These are phyloP conservation scores for Lodderomyces margitis DNA, from an alignment of 1,139 yeast species.

Conservation along the genomic window DNA sequence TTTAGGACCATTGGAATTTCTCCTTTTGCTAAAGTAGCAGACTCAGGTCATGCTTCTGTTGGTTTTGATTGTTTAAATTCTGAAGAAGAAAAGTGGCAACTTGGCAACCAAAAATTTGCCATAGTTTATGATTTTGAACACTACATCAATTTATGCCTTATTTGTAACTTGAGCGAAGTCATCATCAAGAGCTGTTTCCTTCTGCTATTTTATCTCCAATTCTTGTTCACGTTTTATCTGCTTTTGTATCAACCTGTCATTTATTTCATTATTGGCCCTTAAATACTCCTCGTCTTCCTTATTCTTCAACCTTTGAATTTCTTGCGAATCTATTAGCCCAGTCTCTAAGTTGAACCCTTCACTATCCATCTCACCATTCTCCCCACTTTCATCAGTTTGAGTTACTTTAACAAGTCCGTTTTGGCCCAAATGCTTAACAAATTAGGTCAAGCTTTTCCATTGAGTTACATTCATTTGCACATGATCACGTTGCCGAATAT, in stretches of 20 bases:
- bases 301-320: slow-evolving; percentile 6
- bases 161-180: too few relatives aligned
- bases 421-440: slow-evolving; percentile 63
- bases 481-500: slow-evolving; percentile 69
- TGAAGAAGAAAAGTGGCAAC: too few relatives aligned
- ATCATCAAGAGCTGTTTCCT: not conserved
- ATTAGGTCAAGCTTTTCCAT: slow-evolving; percentile 71
- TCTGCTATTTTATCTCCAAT: slow-evolving; percentile 3
- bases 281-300: not conserved
- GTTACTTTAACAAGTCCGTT: slow-evolving; percentile 56
- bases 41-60: too few relatives aligned
- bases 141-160: too few relatives aligned
- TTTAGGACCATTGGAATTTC: too few relatives aligned
- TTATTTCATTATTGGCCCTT: slow-evolving; percentile 4
- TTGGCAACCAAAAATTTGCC: too few relatives aligned
- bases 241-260: slow-evolving; percentile 8
- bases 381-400: slow-evolving; percentile 18
- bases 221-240: slow-evolving; percentile 11
- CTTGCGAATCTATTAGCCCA: slow-evolving; percentile 25
- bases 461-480: slow-evolving; percentile 87
- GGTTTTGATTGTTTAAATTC: too few relatives aligned
- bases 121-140: too few relatives aligned
- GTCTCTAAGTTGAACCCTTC: slow-evolving; percentile 41
- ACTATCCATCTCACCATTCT: slow-evolving; percentile 36
- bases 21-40: too few relatives aligned